Evolutionary conservation across 208 protist genomes (phyloP), one percentile per base, ranked within the genome.

Genomic region (Trypanosoma lewisi): DNA sequence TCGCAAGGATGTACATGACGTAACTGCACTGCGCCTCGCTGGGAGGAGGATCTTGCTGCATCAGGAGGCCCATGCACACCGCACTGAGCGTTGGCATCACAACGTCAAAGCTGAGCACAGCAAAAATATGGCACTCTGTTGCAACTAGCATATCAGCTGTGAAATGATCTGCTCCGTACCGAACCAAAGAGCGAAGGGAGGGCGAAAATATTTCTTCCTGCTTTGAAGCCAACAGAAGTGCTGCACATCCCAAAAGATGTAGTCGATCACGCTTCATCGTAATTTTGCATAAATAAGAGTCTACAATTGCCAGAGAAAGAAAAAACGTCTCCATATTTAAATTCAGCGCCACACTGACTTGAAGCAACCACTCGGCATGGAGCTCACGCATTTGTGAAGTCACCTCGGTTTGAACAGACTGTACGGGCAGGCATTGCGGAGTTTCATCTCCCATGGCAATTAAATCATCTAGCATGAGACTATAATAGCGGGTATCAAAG

Each of bases 131-230:
- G 57, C 76, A 63, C 63, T 93, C 87, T 4, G 77, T 73, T 4
- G 60, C 31, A 36, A 83, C 54, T 11, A 96, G 58, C n/a, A 78
- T 67, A 3, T 77, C 77, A 27, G 76, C 49, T 0, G 76, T 84
- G 58, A 98, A 98, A 11, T 93, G 91, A 41, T 97, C 87, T 53
- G 93, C 94, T 4, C 83, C 77, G 21, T 96, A 93, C 34, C 97
- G 86, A 17, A 98, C 81, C 37, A 98, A 94, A 23, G 96, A 83
- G 5, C 78, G 64, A 5, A 98, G 65, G 27, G 86, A 65, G n/a
- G 94, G 85, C 1, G 86, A 65, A 80, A 96, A 98, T 59, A 98
- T 98, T 73, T 99, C 98, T 67, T 99, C 98, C 75, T 94, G 98
- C 87, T 99, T 99, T 34, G 94, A 91, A 17, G 98, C 98, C 16